Evolutionary conservation across 73 alveolate species (phyloP), one percentile per base, ranked within the genome.

Genomic region (Diophrys appendiculata): DNA sequence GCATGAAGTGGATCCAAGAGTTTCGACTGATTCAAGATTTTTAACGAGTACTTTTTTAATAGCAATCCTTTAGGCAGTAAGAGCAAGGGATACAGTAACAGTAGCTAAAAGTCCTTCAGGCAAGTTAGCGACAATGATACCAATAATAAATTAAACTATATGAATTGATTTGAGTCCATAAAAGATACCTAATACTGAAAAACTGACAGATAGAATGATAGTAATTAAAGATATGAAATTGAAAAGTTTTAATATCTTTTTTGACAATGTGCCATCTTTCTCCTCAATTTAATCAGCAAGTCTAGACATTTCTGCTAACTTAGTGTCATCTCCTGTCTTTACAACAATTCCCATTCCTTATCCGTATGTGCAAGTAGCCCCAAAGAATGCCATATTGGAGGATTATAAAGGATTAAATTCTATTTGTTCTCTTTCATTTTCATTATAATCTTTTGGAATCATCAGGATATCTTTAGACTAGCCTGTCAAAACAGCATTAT

Each of bases 1-100:
- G 68, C 99, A 96, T 18, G 99, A 90, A 14, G 98, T 95, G 29
- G 99, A 93, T 52, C 99, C 98, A 54, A 96, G 91, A 13, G 99
- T 96, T 77, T 96, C 99, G 33, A 96, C 98, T 54, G 98, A 86
- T 76, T 96, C 97, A 55, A 96, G 88, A 86, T 96, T 96, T 87
- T 96, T 96, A 25, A 94, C 99, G 82, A 96, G 84, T 3, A 96
- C 98, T 65, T 87, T 22, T 31, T 82, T 71, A 2, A 98, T 96
- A 31, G 84, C 86, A 95, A 96, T 89, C 83, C 93, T 92, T 77
- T 96, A 86, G 35, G 99, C 99, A 26, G 99, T 95, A 34, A 96
- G 84, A 23, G 99, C 97, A 26, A 96, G 86, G 54, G 96, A 82
- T 29, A 96, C 97, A 8, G 99, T 95, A 23, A 95, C 98, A 69